phyloP scores from a whole-genome alignment of 108 stramenopile genomes.

The Stephanodiscus minutulus region DNA sequence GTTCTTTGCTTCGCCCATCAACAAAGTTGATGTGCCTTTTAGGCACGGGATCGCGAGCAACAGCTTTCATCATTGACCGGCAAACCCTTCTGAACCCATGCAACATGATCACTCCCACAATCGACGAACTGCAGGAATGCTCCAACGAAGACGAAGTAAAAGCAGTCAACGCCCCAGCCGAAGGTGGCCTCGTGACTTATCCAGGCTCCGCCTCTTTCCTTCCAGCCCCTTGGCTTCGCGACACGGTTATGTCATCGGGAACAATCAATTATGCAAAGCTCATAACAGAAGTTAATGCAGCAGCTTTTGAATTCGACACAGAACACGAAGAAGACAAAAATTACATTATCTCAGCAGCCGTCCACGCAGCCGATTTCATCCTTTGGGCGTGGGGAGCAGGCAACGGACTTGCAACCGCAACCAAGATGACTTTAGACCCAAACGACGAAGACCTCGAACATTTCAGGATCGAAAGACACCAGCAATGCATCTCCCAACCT shows the following conservation, averaged over 20 bases:
- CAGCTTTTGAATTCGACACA: not conserved
- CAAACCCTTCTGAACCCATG: not conserved
- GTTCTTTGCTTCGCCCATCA: not conserved
- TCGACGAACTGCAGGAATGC: not conserved
- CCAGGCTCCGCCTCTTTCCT: too few relatives aligned
- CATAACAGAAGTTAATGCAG: not conserved
- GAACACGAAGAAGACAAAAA: not conserved
- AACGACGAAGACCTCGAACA: not conserved
- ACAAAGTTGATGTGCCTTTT: not conserved
- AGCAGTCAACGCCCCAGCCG: too few relatives aligned
- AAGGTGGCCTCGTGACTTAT: not conserved
- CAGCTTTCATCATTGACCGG: not conserved
- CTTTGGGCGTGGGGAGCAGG: constrained; percentile 2
- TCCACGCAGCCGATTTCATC: not conserved
- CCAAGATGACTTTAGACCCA: not conserved
- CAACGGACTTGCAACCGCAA: not conserved
- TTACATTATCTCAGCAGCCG: not conserved
- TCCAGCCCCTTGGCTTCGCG: not conserved
- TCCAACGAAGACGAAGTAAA: too few relatives aligned
- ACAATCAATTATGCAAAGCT: not conserved
- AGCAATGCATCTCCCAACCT: not conserved
- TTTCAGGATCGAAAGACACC: not conserved
- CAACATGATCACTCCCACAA: not conserved
- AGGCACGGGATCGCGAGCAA: not conserved
- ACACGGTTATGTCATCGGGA: not conserved